These are phyloP conservation scores for Apodospora peruviana DNA, from an alignment of 495 filamentous ascomycete genomes.

Conservation along the genomic window DNA sequence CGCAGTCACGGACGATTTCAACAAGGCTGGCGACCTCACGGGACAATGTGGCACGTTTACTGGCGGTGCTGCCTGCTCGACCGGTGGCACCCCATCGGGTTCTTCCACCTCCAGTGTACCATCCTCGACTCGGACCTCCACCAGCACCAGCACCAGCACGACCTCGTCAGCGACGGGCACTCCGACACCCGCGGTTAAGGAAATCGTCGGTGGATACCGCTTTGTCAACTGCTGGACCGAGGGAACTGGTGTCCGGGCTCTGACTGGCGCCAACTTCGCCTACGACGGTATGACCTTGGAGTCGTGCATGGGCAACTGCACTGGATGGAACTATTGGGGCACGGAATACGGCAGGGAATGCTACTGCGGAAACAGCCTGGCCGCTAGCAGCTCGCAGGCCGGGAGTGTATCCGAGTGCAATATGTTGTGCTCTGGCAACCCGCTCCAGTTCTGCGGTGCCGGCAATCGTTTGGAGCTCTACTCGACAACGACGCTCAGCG, in stretches of 20 bases:
- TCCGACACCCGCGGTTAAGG: slow-evolving; percentile 29
- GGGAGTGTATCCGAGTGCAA: slow-evolving; percentile 38
- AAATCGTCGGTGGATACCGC: slow-evolving; percentile 33
- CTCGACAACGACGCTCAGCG: slow-evolving; percentile 28
- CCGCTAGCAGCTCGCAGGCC: slow-evolving; percentile 32
- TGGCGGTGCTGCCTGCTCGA: slow-evolving; percentile 18
- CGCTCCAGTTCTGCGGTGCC: slow-evolving; percentile 38
- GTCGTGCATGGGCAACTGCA: slow-evolving; percentile 41
- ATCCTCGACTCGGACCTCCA: slow-evolving; percentile 13
- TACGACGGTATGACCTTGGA: slow-evolving; percentile 48
- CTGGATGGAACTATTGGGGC: slow-evolving; percentile 40
- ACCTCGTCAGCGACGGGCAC: slow-evolving; percentile 17
- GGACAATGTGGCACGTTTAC: slow-evolving; percentile 33
- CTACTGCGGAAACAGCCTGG: slow-evolving; percentile 46
- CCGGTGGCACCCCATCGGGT: slow-evolving; percentile 16
- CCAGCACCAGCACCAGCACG: slow-evolving; percentile 2
- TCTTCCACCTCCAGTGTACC: slow-evolving; percentile 19
- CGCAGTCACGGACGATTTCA: slow-evolving; percentile 34
- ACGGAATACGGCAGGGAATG: slow-evolving; percentile 48
- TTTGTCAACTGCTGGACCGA: slow-evolving; percentile 45
- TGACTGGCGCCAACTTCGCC: slow-evolving; percentile 30
- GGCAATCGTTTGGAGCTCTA: slow-evolving; percentile 42
- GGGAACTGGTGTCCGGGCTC: slow-evolving; percentile 33
- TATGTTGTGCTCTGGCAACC: slow-evolving; percentile 44
- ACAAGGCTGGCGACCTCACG: slow-evolving; percentile 32